Percentiles rank a stretch among this genome's conserved stretches.
Evolutionary conservation across 2,329 filamentous ascomycete species (phyloP).

Genomic region (Thielaviopsis cerberus): DNA sequence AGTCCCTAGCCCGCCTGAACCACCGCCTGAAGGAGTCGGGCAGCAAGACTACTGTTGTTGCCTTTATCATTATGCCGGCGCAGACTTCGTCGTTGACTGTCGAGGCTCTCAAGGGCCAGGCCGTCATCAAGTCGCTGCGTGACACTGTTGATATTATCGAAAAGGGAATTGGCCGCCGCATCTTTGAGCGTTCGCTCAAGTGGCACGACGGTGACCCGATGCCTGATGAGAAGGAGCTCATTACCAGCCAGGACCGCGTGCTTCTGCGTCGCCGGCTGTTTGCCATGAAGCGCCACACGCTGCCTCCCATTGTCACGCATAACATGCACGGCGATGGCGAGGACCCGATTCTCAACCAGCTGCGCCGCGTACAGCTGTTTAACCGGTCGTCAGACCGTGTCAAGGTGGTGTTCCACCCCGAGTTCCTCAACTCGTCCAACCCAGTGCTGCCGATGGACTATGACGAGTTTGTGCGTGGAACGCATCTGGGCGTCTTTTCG

Average conservation of each 20-base stretch:
- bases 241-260: constrained; percentile 80
- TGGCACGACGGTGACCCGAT: constrained; percentile 91
- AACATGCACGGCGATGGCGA: constrained; percentile 94
- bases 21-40: constrained; percentile 71
- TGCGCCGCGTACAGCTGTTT: constrained; percentile 89
- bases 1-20: constrained; percentile 84
- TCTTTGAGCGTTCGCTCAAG: constrained; percentile 83
- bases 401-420: constrained; percentile 94
- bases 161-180: constrained; percentile 73
- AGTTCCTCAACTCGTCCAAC: constrained; percentile 91
- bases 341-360: constrained; percentile 88
- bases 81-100: constrained; percentile 90
- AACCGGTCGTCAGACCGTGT: constrained; percentile 89
- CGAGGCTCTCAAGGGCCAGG: constrained; percentile 88
- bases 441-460: constrained; percentile 91
- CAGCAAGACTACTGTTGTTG: constrained; percentile 85
- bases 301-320: constrained; percentile 93
- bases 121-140: constrained; percentile 85
- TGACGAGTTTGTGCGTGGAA: constrained; percentile 94
- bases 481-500: constrained; percentile 84
- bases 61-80: constrained; percentile 97
- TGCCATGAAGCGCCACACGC: constrained; percentile 80
- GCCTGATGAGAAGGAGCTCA: constrained; percentile 91
- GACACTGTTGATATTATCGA: constrained; percentile 90
- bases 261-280: constrained; percentile 80